Conservation (phyloP, 805 yeast species). For the Ogataea henricii region DNA sequence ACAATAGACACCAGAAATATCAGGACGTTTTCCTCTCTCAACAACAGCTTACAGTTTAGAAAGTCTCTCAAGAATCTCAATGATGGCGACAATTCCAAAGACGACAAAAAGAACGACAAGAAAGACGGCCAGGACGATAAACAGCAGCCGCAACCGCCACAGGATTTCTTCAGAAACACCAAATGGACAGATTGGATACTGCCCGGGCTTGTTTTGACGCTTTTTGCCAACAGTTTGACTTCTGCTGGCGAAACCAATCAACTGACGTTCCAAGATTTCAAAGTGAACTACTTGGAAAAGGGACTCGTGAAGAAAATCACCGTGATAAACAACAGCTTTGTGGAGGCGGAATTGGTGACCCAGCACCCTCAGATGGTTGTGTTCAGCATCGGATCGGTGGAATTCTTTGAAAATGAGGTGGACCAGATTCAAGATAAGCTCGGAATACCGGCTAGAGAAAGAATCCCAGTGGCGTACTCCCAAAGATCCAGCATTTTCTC, state of each 20-base stretch:
- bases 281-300: constrained; percentile 69
- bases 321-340: constrained; percentile 77
- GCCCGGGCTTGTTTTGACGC: constrained; percentile 28
- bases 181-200: constrained; percentile 31
- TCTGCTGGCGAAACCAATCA: constrained; percentile 33
- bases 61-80: constrained; percentile 11
- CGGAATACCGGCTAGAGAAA: constrained; percentile 58
- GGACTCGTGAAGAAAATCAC: constrained; percentile 73
- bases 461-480: constrained; percentile 80
- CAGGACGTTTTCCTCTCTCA: constrained; percentile 20
- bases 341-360: constrained; percentile 55
- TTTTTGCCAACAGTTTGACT: constrained; percentile 21
- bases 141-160: constrained; percentile 8
- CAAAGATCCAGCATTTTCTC: constrained; percentile 69
- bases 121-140: constrained; percentile 12
- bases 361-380: constrained; percentile 36
- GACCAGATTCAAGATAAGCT: constrained; percentile 74
- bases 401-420: constrained; percentile 78
- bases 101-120: constrained; percentile 16
- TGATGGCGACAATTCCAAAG: constrained; percentile 12
- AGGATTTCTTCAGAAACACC: constrained; percentile 16
- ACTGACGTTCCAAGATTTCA: constrained; percentile 91
- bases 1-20: neutral
- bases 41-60: constrained; percentile 18
- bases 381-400: constrained; percentile 88